These are phyloP conservation scores for Petrea volubilis DNA, from an alignment of 257 asterid genomes.

Conservation along the genomic window DNA sequence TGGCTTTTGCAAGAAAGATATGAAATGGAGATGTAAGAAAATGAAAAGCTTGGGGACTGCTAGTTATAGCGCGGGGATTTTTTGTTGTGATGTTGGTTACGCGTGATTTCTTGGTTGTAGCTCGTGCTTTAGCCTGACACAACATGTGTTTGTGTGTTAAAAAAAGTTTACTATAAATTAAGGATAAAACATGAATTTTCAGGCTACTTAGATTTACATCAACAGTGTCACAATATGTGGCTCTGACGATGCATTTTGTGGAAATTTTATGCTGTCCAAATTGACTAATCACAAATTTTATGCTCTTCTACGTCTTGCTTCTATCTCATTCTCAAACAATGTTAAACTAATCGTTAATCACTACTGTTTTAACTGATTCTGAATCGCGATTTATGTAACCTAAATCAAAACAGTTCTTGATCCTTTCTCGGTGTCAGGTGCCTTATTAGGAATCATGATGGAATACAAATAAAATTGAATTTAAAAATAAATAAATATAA, in stretches of 20 bases:
- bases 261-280: constrained; percentile 14
- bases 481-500: too few species aligned
- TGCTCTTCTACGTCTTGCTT: too few species aligned
- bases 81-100: background rate
- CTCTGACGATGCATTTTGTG: constrained; percentile 16
- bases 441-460: too few species aligned
- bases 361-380: too few species aligned
- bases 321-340: too few species aligned
- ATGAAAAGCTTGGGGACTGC: constrained; percentile 12
- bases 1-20: background rate
- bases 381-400: too few species aligned
- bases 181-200: constrained; percentile 9
- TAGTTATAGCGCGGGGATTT: constrained; percentile 27
- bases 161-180: constrained; percentile 8
- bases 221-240: constrained; percentile 26
- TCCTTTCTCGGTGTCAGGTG: too few species aligned
- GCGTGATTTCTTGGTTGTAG: constrained; percentile 8
- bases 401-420: too few species aligned
- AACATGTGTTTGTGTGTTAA: constrained; percentile 37
- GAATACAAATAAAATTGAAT: too few species aligned
- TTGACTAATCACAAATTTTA: constrained; percentile 9
- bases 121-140: constrained; percentile 42
- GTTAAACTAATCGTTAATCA: too few species aligned
- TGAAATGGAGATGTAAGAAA: constrained; percentile 21
- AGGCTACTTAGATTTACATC: constrained; percentile 27